Evolutionary conservation across 345 rosid species (phyloP), one percentile per base, ranked within the genome.

Genomic region (Rubroshorea leprosula): DNA sequence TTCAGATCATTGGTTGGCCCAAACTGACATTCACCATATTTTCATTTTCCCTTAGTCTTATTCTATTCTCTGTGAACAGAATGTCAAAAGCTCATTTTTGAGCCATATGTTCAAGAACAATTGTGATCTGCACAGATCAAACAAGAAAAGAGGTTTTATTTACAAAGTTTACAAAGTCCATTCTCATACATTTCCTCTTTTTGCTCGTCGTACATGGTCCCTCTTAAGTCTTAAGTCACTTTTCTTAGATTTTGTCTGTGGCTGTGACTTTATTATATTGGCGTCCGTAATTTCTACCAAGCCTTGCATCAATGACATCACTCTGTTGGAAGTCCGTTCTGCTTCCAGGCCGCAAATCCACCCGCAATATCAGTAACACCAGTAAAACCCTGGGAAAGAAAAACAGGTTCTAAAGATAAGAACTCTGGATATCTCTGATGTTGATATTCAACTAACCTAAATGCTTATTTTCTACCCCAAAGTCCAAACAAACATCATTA

Each of bases 271-370:
- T n/a, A n/a, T n/a, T n/a, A n/a, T n/a, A n/a, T n/a, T n/a, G n/a
- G n/a, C n/a, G n/a, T n/a, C n/a, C n/a, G 7, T 6, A 35, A 2
- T 35, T 35, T 13, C 41, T 35, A 10, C 41, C 35, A 29, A 29
- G 35, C 5, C 31, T 27, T 27, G 20, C 17, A 14, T 23, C 23
- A 29, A 39, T 39, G 45, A 77, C 76, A 78, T 51, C 52, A 41
- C 67, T 86, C 83, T 20, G 81, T 75, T 13, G 96, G 96, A 25
- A 92, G 93, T 23, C 80, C 82, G 54, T 66, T 92, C 68, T 77
- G 78, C 25, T 69, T 62, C 98, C 96, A 92, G 5, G 90, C 79
- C 1, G 76, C 78, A 43, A 68, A 86, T 49, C 96, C 96, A 19
- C 93, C 95, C 26, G 93, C 90, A 25, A 92, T 74, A 64, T 92